These are phyloP conservation scores for Cyclostephanos tholiformis DNA, from an alignment of 108 stramenopile species.

Conservation along the genomic window DNA sequence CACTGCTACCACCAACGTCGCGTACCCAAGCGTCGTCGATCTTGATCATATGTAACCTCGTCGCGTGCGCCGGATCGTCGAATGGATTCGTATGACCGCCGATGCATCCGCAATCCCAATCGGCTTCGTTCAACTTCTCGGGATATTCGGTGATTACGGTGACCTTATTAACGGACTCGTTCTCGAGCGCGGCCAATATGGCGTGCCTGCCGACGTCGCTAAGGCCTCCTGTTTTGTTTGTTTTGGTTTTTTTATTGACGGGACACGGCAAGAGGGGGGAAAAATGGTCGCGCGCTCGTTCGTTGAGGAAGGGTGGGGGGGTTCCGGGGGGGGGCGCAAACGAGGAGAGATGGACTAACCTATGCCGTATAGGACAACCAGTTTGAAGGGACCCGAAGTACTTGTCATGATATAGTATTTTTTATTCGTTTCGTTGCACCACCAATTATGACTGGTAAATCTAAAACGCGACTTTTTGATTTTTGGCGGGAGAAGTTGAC, in stretches of 20 bases:
- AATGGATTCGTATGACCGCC: conserved; percentile 45
- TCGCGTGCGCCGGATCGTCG: conserved; percentile 15
- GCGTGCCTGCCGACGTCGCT: conserved; percentile 74
- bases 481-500: too few relatives aligned
- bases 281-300: too few relatives aligned
- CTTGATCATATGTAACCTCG: conserved; percentile 36
- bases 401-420: not conserved
- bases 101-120: conserved; percentile 74
- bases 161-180: conserved; percentile 44
- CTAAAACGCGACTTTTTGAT: too few relatives aligned
- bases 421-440: too few relatives aligned
- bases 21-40: conserved; percentile 41
- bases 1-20: too few relatives aligned
- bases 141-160: conserved; percentile 61
- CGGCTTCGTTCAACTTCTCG: conserved; percentile 49
- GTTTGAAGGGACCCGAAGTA: not conserved
- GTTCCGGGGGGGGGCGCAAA: too few relatives aligned
- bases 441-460: too few relatives aligned
- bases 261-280: too few relatives aligned
- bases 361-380: conserved; percentile 10
- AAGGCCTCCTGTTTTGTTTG: too few relatives aligned
- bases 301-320: not conserved
- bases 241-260: not conserved
- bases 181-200: conserved; percentile 62
- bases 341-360: not conserved